Conservation (phyloP, 1,284 basidiomycete genomes). For the Cryptococcus sp. region DNA sequence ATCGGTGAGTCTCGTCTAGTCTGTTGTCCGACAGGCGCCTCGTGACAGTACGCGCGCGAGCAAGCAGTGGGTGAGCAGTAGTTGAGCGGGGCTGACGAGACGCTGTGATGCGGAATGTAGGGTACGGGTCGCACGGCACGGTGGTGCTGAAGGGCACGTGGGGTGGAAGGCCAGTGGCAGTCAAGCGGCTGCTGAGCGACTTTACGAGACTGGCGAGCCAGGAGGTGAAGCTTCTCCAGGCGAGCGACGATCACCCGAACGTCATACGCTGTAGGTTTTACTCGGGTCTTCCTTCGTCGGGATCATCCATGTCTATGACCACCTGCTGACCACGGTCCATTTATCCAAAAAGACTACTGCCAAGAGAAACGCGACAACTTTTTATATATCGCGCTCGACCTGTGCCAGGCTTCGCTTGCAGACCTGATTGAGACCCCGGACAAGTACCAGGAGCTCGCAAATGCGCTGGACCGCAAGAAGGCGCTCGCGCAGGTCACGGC, state of each 20-base stretch:
- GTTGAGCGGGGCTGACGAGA: background rate
- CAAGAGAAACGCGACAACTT: conserved; percentile 91
- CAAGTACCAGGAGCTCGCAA: conserved; percentile 57
- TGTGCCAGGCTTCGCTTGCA: conserved; percentile 90
- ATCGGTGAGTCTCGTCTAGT: conserved; percentile 59
- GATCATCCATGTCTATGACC: too few relatives aligned
- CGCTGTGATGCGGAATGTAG: conserved; percentile 50
- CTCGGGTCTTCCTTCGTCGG: too few relatives aligned
- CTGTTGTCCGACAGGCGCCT: background rate
- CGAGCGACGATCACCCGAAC: conserved; percentile 96
- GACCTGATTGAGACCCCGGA: conserved; percentile 85
- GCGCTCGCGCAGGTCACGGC: conserved; percentile 83
- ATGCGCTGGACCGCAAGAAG: conserved; percentile 82
- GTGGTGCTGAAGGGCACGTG: conserved; percentile 91
- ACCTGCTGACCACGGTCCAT: background rate
- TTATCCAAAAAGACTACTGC: conserved; percentile 66
- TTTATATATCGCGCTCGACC: conserved; percentile 93
- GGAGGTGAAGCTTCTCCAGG: conserved; percentile 90
- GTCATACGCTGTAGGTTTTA: conserved; percentile 73
- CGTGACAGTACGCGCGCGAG: too few relatives aligned
- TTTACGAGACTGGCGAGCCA: conserved; percentile 92
- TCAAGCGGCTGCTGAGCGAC: conserved; percentile 91
- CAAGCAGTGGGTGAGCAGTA: too few relatives aligned
- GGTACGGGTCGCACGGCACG: conserved; percentile 94
- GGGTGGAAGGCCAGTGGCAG: conserved; percentile 92